Evolutionary conservation across 2,329 filamentous ascomycete genomes (phyloP).

Genomic region (Tolypocladium paradoxum): DNA sequence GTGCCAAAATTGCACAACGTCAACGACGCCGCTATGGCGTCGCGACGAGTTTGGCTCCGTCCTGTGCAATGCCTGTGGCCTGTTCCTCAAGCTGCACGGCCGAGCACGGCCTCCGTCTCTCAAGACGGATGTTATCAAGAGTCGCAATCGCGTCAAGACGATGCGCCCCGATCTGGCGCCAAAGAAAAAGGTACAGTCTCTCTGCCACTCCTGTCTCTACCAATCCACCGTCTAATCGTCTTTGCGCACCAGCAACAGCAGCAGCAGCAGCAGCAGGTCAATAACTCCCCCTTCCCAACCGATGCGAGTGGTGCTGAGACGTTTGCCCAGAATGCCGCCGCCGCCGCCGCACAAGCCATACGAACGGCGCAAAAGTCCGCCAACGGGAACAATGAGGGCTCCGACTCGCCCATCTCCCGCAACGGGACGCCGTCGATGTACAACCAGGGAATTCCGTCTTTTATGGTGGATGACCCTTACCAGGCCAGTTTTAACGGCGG

Average conservation of each 20-base stretch:
- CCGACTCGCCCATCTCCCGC: constrained; percentile 68
- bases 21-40: constrained; percentile 92
- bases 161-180: constrained; percentile 65
- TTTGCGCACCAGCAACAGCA: constrained; percentile 7
- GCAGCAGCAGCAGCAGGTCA: constrained; percentile 27
- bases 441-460: constrained; percentile 65
- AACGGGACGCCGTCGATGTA: constrained; percentile 69
- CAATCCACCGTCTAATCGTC: background rate
- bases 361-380: constrained; percentile 60
- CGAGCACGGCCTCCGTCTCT: constrained; percentile 87
- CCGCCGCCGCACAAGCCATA: constrained; percentile 37
- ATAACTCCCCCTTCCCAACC: constrained; percentile 26
- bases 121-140: constrained; percentile 99
- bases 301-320: constrained; percentile 50
- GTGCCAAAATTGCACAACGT: constrained; percentile 93
- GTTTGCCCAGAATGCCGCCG: constrained; percentile 39
- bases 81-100: constrained; percentile 95
- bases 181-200: constrained; percentile 63
- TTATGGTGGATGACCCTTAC: constrained; percentile 65
- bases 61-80: constrained; percentile 94
- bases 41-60: constrained; percentile 93
- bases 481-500: constrained; percentile 32
- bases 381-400: constrained; percentile 63
- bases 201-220: background rate
- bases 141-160: constrained; percentile 94